phyloP scores from a whole-genome alignment of 345 rosid genomes.

The Citrus trifoliata region DNA sequence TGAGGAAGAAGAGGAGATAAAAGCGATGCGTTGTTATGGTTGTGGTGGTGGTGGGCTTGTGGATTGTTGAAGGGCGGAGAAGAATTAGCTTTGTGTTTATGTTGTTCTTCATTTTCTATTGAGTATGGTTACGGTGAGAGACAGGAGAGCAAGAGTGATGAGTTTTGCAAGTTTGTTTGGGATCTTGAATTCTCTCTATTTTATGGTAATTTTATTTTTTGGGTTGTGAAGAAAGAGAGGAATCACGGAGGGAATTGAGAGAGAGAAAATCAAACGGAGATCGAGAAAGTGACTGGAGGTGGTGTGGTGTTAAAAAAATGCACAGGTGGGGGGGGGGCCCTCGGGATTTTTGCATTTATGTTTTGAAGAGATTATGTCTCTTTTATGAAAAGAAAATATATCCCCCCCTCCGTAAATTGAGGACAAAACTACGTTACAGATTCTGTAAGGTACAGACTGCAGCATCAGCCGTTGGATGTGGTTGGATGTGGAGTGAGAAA shows the following conservation, averaged over 20 bases:
- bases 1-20: conserved; percentile 50
- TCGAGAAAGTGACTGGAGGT: background rate
- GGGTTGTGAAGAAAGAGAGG: conserved; percentile 11
- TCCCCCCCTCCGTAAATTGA: too few relatives aligned
- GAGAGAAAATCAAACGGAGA: background rate
- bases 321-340: background rate
- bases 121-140: background rate
- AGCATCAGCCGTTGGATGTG: too few relatives aligned
- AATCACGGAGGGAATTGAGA: conserved; percentile 28
- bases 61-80: conserved; percentile 62
- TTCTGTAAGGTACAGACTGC: too few relatives aligned
- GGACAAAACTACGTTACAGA: too few relatives aligned
- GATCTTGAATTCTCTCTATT: background rate
- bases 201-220: too few relatives aligned
- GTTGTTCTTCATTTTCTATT: conserved; percentile 48
- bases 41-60: conserved; percentile 41
- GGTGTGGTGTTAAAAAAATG: background rate
- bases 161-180: background rate
- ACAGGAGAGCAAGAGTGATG: fast-evolving
- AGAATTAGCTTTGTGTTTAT: conserved; percentile 66
- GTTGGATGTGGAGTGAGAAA: too few relatives aligned
- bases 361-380: background rate
- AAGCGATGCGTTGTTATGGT: conserved; percentile 35
- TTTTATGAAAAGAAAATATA: too few relatives aligned
- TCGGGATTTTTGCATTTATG: background rate